A percentile compares a stretch with the other conserved stretches of the same genome.
These are phyloP conservation scores for Podosphaera xanthii DNA, from an alignment of 2,329 filamentous ascomycete genomes.

Conservation along the genomic window DNA sequence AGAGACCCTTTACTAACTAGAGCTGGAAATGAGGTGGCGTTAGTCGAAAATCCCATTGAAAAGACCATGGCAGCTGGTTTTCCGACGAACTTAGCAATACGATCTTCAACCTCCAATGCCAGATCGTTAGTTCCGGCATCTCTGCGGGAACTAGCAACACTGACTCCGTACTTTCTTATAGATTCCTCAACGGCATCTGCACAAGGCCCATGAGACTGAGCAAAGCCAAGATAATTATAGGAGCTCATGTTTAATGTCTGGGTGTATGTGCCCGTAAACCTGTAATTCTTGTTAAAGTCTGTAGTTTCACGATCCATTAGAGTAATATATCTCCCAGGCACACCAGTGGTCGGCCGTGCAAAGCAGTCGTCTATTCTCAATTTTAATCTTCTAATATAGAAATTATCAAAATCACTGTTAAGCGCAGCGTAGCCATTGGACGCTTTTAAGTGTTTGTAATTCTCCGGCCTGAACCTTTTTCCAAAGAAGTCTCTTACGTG, in stretches of 20 bases:
- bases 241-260: conserved; percentile 98
- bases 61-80: conserved; percentile 93
- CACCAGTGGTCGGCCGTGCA: conserved; percentile 72
- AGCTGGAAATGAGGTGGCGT: conserved; percentile 77
- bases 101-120: conserved; percentile 67
- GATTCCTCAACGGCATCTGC: conserved; percentile 78
- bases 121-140: conserved; percentile 78
- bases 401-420: conserved; percentile 97
- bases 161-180: conserved; percentile 68
- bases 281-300: conserved; percentile 79
- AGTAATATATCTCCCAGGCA: conserved; percentile 84
- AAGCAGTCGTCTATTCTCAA: conserved; percentile 94
- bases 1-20: conserved; percentile 82
- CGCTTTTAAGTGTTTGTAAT: conserved; percentile 61
- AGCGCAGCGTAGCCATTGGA: conserved; percentile 81
- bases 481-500: conserved; percentile 96
- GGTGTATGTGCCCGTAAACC: conserved; percentile 70
- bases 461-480: conserved; percentile 71
- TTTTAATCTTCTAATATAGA: conserved; percentile 84
- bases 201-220: conserved; percentile 89
- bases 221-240: conserved; percentile 97
- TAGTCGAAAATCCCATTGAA: conserved; percentile 97
- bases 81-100: conserved; percentile 77
- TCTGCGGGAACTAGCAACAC: conserved; percentile 55
- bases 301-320: conserved; percentile 75